These are phyloP conservation scores for Paramecium sexaurelia DNA, from an alignment of 73 alveolate genomes.

Conservation along the genomic window DNA sequence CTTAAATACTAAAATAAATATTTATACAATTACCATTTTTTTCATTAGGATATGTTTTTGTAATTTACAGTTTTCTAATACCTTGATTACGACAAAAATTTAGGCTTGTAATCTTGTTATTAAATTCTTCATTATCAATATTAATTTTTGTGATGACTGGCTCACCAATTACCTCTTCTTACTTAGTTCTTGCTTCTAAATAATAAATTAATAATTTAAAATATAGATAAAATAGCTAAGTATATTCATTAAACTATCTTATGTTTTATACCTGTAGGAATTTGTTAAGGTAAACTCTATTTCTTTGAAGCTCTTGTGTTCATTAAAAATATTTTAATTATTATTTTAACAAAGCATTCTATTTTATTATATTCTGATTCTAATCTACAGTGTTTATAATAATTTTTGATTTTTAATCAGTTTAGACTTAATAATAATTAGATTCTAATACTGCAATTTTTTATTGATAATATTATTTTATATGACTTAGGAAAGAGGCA, in stretches of 20 bases:
- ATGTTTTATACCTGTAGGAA: background rate
- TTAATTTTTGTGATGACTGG: background rate
- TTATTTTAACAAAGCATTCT: background rate
- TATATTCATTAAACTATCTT: background rate
- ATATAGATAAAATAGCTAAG: background rate
- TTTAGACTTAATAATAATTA: background rate
- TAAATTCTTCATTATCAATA: background rate
- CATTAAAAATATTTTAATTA: constrained; percentile 6
- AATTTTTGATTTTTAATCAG: background rate
- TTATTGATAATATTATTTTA: background rate
- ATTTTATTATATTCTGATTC: background rate
- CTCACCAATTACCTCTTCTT: background rate
- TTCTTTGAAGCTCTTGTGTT: constrained; percentile 21
- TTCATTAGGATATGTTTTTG: background rate
- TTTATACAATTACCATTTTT: background rate
- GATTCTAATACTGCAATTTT: background rate
- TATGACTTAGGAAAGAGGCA: background rate
- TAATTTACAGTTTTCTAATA: constrained; percentile 8
- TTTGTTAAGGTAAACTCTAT: background rate
- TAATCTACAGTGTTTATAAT: background rate
- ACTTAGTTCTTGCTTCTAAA: constrained; percentile 12
- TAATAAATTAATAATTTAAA: constrained; percentile 8
- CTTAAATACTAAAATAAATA: background rate
- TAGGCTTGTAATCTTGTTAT: background rate
- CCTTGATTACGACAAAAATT: background rate